A percentile compares a stretch with the other conserved stretches of the same genome.
Conservation (phyloP, 2,329 filamentous ascomycete genomes). For the Penicillium sp. region DNA sequence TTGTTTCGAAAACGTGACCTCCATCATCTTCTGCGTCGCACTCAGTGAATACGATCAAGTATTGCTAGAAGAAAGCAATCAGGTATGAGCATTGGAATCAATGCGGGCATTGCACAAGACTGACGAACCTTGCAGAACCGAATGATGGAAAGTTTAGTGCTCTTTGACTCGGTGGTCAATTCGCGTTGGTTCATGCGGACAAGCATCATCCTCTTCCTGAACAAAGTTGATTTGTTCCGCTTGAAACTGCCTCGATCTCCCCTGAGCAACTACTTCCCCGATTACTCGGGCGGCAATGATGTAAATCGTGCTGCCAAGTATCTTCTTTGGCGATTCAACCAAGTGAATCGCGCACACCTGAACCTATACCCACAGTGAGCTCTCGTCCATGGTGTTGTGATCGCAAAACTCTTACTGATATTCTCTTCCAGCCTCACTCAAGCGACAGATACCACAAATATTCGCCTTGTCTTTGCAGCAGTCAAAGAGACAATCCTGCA, state of each 20-base stretch:
- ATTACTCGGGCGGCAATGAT: slow-evolving; percentile 96
- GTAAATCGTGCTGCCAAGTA: slow-evolving; percentile 99
- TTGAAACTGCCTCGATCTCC: slow-evolving; percentile 89
- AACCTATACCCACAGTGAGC: slow-evolving; percentile 97
- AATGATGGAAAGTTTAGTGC: slow-evolving; percentile 96
- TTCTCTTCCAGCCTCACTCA: slow-evolving; percentile 78
- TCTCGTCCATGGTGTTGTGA: background rate
- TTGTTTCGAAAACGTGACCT: slow-evolving; percentile 99
- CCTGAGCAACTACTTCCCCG: slow-evolving; percentile 91
- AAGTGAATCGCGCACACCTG: slow-evolving; percentile 93
- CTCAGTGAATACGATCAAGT: slow-evolving; percentile 98
- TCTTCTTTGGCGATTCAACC: slow-evolving; percentile 96
- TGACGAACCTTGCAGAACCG: slow-evolving; percentile 70
- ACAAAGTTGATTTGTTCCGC: slow-evolving; percentile 98
- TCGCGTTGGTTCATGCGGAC: slow-evolving; percentile 99
- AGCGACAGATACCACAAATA: slow-evolving; percentile 98
- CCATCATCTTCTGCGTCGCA: slow-evolving; percentile 98
- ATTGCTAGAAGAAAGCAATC: slow-evolving; percentile 92
- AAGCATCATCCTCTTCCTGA: slow-evolving; percentile 96
- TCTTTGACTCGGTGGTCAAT: slow-evolving; percentile 98
- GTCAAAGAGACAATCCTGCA: slow-evolving; percentile 99
- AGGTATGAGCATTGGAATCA: slow-evolving; percentile 60
- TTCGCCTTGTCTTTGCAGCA: slow-evolving; percentile 93
- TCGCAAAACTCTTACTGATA: slow-evolving; percentile 15
- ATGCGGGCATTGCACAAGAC: background rate